Base-by-base conservation (phyloP, 2,329 filamentous ascomycete species). In the Colletotrichum somersetense region DNA sequence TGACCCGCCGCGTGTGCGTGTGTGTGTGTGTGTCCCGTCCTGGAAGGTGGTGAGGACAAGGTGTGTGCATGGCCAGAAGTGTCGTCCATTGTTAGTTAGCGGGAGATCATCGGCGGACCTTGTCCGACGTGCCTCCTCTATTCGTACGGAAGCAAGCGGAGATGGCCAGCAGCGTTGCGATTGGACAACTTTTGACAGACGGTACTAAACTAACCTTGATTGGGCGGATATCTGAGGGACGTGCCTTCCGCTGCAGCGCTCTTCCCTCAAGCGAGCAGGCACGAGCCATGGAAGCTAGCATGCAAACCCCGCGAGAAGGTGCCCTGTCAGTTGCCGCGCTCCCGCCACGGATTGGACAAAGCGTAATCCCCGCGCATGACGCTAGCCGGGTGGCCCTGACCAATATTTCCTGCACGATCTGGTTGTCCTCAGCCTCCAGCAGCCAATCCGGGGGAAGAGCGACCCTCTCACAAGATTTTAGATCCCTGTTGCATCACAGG, bases 391-490 rank as follows among this genome's bases (percentile, higher is more conserved):
- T 73, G 57, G 70, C 62, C 75, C 75, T 73, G 77, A 76, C 69
- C 72, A 76, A 77, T 73, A 67, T 74, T 77, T 58, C 76, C 74
- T 79, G 79, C 76, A 75, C 77, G 75, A 80, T 79, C 76, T 77
- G 63, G 16, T 58, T 46, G 66, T 26, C 46, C 59, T 40, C 66
- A 72, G 55, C 65, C 62, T 74, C 67, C 59, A 75, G 71, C 75
- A 81, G 78, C 83, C 83, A 84, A 84, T 84, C 82, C 80, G 77
- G 79, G 79, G 79, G 77, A 77, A 75, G 73, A 77, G 76, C 79
- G 74, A 78, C 81, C 75, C 67, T 75, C 38, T 72, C 67, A 69
- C 65, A 61, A 73, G 76, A 73, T 74, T 69, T 72, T 68, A 59
- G 50, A 75, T 67, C 79, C 80, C 72, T 79, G 79, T 62, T 66